Evolutionary conservation across 2,329 filamentous ascomycete genomes (phyloP).

Genomic region (Exophiala lecanii-corni): DNA sequence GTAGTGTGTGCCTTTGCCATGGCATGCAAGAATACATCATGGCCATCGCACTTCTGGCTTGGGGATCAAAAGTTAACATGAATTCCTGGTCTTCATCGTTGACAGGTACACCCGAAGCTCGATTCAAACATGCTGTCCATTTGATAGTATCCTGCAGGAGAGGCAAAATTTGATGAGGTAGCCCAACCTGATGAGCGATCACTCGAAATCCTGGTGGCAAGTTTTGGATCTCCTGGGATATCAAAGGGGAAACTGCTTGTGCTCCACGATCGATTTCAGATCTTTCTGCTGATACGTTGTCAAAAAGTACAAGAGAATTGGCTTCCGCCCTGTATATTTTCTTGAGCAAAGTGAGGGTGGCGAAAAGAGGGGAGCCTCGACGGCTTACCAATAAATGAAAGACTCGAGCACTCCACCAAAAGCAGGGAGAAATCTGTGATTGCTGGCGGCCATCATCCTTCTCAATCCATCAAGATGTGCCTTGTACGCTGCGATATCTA

Average conservation of each 20-base stretch:
- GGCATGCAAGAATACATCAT: conserved; percentile 14
- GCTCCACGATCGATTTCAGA: conserved; percentile 2
- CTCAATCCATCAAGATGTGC: conserved; percentile 16
- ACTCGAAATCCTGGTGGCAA: conserved; percentile 13
- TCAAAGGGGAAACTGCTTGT: conserved; percentile 4
- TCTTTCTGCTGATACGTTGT: neutral
- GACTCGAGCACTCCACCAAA: conserved; percentile 11
- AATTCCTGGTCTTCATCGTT: conserved; percentile 12
- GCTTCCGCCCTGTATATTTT: conserved; percentile 14
- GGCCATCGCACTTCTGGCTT: conserved; percentile 9
- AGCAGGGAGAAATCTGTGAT: neutral
- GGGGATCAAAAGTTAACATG: conserved; percentile 15
- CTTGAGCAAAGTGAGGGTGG: neutral
- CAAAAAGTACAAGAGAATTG: conserved; percentile 18
- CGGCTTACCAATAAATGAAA: conserved; percentile 17
- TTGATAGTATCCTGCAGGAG: conserved; percentile 9
- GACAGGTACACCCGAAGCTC: neutral
- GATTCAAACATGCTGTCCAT: conserved; percentile 15
- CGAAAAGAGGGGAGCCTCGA: no score
- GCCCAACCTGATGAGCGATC: conserved; percentile 6
- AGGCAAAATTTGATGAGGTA: conserved; percentile 7
- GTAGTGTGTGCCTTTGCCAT: neutral
- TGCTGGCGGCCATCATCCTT: conserved; percentile 11
- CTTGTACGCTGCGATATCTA: conserved; percentile 15
- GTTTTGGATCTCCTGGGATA: conserved; percentile 4